Evolutionary conservation across 164 flowering plant genomes (phyloP).

Genomic region (Dillenia turbinata): DNA sequence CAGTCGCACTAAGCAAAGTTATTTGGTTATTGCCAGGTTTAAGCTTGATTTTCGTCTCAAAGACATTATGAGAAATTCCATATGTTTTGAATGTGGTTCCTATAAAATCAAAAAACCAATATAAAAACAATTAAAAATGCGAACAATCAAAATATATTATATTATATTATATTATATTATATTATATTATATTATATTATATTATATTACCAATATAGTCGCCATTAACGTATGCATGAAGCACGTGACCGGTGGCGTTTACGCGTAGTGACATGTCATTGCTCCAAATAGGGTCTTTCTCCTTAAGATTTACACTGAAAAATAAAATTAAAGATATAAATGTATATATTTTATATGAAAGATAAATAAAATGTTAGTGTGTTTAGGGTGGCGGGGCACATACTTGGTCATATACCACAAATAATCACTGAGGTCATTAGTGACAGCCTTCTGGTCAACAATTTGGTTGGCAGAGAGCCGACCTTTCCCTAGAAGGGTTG

Average conservation of each 20-base stretch:
- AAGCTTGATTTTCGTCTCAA: slow-evolving; percentile 31
- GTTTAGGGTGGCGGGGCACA: background rate
- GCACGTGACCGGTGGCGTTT: slow-evolving; percentile 50
- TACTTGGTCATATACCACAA: slow-evolving; percentile 84
- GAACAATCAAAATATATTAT: no score
- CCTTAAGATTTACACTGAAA: slow-evolving; percentile 25
- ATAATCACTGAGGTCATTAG: slow-evolving; percentile 58
- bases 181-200: no score
- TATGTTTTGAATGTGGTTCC: background rate
- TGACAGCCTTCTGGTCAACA: slow-evolving; percentile 47
- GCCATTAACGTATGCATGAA: slow-evolving; percentile 66
- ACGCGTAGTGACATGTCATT: slow-evolving; percentile 38
- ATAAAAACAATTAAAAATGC: no score
- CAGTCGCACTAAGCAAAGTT: slow-evolving; percentile 50
- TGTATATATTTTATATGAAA: background rate
- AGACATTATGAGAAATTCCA: slow-evolving; percentile 13
- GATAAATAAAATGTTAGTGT: background rate
- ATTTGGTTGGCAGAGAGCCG: slow-evolving; percentile 16
- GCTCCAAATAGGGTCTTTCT: slow-evolving; percentile 30
- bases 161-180: no score
- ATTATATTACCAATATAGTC: slow-evolving; percentile 34
- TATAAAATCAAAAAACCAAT: no score
- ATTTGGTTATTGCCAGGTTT: slow-evolving; percentile 42
- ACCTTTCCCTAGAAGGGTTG: slow-evolving; percentile 30
- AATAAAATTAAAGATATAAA: background rate